Percentiles rank a stretch among this genome's conserved stretches.
These are phyloP conservation scores for Lachancea quebecensis DNA, from an alignment of 805 yeast genomes.

Conservation along the genomic window DNA sequence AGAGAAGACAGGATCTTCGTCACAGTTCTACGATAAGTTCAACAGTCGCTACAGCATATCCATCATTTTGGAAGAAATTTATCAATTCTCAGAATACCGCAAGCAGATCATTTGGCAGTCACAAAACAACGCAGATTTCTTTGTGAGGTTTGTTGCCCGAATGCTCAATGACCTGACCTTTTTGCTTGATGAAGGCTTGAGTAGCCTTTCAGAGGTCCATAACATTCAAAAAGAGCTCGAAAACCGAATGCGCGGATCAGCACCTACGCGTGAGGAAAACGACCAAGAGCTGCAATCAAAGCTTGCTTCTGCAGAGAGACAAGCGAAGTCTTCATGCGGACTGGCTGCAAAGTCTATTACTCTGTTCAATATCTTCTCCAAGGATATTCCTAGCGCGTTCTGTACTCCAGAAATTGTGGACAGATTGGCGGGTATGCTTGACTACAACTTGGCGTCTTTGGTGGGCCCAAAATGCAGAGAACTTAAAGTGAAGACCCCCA, in stretches of 20 bases:
- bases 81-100: constrained; percentile 67
- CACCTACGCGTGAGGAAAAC: constrained; percentile 39
- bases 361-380: constrained; percentile 72
- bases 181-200: constrained; percentile 81
- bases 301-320: constrained; percentile 58
- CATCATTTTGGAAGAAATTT: constrained; percentile 70
- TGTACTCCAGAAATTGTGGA: constrained; percentile 85
- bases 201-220: constrained; percentile 73
- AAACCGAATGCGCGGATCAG: constrained; percentile 37
- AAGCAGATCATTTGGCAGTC: constrained; percentile 65
- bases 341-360: constrained; percentile 76
- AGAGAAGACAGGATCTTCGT: constrained; percentile 91
- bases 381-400: constrained; percentile 81
- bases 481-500: constrained; percentile 78
- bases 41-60: constrained; percentile 85
- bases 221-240: constrained; percentile 59
- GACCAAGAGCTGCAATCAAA: constrained; percentile 55
- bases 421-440: constrained; percentile 90
- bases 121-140: constrained; percentile 65
- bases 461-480: constrained; percentile 94
- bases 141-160: constrained; percentile 87
- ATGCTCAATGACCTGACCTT: constrained; percentile 93
- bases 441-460: constrained; percentile 83
- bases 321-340: constrained; percentile 76
- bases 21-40: constrained; percentile 94